These are phyloP conservation scores for Circinella umbellata DNA, from an alignment of 371 early-diverging fungal genomes.

Conservation along the genomic window DNA sequence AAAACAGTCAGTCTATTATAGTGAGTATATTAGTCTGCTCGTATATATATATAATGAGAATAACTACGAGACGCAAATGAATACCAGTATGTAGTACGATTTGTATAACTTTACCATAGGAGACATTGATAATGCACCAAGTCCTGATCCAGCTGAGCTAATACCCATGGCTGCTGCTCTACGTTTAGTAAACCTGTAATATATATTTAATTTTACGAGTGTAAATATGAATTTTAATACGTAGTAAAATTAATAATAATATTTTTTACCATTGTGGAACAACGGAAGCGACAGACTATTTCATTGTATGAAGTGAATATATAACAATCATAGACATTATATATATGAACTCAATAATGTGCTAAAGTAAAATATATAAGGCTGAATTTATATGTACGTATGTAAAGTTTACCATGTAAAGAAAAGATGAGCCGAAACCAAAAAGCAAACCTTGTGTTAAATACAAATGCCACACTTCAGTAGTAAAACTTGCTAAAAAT, in stretches of 20 bases:
- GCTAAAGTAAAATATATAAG: background rate
- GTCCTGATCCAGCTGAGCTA: background rate
- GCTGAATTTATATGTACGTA: background rate
- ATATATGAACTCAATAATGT: no score
- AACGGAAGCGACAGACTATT: background rate
- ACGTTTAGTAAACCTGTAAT: background rate
- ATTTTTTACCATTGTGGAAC: background rate
- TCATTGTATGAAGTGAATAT: no score
- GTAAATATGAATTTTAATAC: no score
- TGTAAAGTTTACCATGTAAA: constrained; percentile 34
- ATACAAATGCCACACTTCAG: constrained; percentile 60
- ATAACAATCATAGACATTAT: no score
- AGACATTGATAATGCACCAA: background rate
- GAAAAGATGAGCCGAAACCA: constrained; percentile 48
- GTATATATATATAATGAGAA: no score
- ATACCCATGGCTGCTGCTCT: background rate
- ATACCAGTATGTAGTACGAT: no score
- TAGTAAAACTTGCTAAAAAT: constrained; percentile 50
- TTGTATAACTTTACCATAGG: no score
- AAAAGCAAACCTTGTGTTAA: constrained; percentile 58
- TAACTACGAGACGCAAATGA: no score
- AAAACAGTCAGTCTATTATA: constrained; percentile 1
- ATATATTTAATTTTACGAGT: no score
- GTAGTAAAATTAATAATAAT: no score
- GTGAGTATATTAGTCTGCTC: background rate